phyloP scores from a whole-genome alignment of 106 monocot genomes.

The Acorus calamus region DNA sequence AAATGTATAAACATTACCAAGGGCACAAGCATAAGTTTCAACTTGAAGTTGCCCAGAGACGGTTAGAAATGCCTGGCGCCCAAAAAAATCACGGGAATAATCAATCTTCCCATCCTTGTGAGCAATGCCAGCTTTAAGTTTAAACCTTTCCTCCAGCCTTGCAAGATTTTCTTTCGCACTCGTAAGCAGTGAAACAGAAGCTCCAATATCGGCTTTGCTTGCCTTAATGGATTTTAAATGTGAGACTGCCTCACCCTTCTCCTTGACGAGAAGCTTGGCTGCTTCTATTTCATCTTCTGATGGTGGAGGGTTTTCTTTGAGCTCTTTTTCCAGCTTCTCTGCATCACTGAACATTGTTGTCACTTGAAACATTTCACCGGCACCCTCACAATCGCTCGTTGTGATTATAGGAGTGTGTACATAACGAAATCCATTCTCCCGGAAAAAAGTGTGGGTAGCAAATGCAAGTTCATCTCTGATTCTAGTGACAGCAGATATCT shows the following conservation, averaged over 20 bases:
- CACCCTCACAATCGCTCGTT: slow-evolving; percentile 91
- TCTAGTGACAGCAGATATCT: slow-evolving; percentile 82
- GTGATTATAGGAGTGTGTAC: slow-evolving; percentile 90
- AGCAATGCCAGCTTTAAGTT: slow-evolving; percentile 66
- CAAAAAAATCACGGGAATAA: slow-evolving; percentile 75
- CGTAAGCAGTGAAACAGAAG: slow-evolving; percentile 50
- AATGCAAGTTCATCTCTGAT: slow-evolving; percentile 78
- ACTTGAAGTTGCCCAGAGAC: slow-evolving; percentile 92
- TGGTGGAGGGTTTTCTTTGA: slow-evolving; percentile 63
- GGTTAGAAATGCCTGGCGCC: slow-evolving; percentile 78
- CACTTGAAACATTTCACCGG: slow-evolving; percentile 93
- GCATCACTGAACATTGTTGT: slow-evolving; percentile 76
- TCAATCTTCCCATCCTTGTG: slow-evolving; percentile 56
- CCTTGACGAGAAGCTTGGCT: slow-evolving; percentile 51
- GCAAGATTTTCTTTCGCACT: slow-evolving; percentile 61
- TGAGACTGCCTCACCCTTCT: slow-evolving; percentile 63
- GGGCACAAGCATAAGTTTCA: slow-evolving; percentile 85
- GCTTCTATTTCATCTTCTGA: slow-evolving; percentile 65
- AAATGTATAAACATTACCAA: slow-evolving; percentile 96
- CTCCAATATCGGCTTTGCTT: slow-evolving; percentile 39
- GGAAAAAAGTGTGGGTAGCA: slow-evolving; percentile 74
- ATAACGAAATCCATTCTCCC: slow-evolving; percentile 77
- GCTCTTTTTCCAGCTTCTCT: slow-evolving; percentile 69
- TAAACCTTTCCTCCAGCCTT: slow-evolving; percentile 68
- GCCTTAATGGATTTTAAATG: slow-evolving; percentile 60